phyloP scores from a whole-genome alignment of 2,329 filamentous ascomycete species.

The Talaromyces sp. region DNA sequence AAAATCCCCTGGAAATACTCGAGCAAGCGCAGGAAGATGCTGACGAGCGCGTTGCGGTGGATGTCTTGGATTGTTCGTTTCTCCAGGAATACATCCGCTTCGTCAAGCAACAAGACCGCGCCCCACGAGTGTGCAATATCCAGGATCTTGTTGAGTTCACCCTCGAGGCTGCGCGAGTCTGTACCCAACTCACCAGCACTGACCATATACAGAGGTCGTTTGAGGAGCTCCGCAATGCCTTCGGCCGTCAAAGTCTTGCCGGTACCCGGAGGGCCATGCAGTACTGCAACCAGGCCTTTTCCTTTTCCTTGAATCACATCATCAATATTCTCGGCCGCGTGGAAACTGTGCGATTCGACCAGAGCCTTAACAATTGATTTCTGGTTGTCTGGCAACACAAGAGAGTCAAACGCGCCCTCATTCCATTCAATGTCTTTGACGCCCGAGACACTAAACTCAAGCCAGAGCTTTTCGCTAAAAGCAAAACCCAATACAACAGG shows the following conservation, averaged over 20 bases:
- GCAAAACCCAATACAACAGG: slow-evolving; percentile 82
- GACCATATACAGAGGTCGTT: slow-evolving; percentile 77
- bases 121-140: slow-evolving; percentile 84
- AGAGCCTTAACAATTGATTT: slow-evolving; percentile 71
- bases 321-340: slow-evolving; percentile 75
- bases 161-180: slow-evolving; percentile 67
- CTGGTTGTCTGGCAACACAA: slow-evolving; percentile 63
- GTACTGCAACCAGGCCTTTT: slow-evolving; percentile 73
- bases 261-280: slow-evolving; percentile 80
- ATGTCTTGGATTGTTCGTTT: slow-evolving; percentile 78
- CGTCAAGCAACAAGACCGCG: slow-evolving; percentile 77
- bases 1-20: slow-evolving; percentile 92
- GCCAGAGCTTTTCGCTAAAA: slow-evolving; percentile 84
- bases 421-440: slow-evolving; percentile 82
- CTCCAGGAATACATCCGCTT: slow-evolving; percentile 80
- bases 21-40: slow-evolving; percentile 77
- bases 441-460: slow-evolving; percentile 76
- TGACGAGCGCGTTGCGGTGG: slow-evolving; percentile 77
- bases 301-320: slow-evolving; percentile 80
- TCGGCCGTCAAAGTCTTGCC: slow-evolving; percentile 87
- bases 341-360: slow-evolving; percentile 78
- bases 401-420: slow-evolving; percentile 70
- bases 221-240: slow-evolving; percentile 75
- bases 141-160: slow-evolving; percentile 74
- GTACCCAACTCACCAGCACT: slow-evolving; percentile 78